phyloP scores from a whole-genome alignment of 2,329 filamentous ascomycete species.

The Fusarium austroafricanum region DNA sequence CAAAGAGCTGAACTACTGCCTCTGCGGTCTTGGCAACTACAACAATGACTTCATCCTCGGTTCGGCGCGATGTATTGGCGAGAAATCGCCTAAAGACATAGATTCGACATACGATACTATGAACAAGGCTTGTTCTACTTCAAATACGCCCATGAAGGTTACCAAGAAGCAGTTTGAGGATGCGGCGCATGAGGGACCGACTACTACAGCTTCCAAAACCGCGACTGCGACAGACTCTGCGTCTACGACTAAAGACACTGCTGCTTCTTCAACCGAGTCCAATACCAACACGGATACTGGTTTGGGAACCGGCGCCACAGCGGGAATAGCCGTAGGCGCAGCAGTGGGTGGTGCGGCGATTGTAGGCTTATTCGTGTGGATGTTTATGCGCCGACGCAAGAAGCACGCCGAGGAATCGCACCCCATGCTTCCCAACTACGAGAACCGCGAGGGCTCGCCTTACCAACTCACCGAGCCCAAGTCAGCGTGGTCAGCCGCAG shows the following conservation, averaged over 20 bases:
- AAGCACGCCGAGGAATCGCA: constrained; percentile 46
- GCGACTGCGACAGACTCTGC: background rate
- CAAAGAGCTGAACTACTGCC: constrained; percentile 59
- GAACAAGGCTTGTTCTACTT: constrained; percentile 56
- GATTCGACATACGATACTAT: constrained; percentile 58
- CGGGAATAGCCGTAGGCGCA: constrained; percentile 56
- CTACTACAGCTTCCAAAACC: background rate
- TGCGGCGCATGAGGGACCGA: constrained; percentile 30
- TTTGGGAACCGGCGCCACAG: constrained; percentile 53
- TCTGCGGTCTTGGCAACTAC: constrained; percentile 57
- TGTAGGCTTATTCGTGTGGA: constrained; percentile 42
- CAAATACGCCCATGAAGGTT: constrained; percentile 58
- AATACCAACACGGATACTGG: constrained; percentile 9
- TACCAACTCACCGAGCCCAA: constrained; percentile 42
- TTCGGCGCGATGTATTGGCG: constrained; percentile 60
- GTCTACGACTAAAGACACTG: background rate
- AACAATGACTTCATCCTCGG: constrained; percentile 61
- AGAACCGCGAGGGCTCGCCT: constrained; percentile 29
- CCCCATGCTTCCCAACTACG: constrained; percentile 48
- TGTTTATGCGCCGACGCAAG: constrained; percentile 47
- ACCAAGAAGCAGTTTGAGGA: constrained; percentile 56
- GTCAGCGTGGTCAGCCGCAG: constrained; percentile 13
- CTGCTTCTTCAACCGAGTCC: constrained; percentile 1
- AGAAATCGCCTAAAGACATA: constrained; percentile 51
- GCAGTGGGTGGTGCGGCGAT: constrained; percentile 46